phyloP scores from a whole-genome alignment of 73 alveolate species.

The Chromera velia region DNA sequence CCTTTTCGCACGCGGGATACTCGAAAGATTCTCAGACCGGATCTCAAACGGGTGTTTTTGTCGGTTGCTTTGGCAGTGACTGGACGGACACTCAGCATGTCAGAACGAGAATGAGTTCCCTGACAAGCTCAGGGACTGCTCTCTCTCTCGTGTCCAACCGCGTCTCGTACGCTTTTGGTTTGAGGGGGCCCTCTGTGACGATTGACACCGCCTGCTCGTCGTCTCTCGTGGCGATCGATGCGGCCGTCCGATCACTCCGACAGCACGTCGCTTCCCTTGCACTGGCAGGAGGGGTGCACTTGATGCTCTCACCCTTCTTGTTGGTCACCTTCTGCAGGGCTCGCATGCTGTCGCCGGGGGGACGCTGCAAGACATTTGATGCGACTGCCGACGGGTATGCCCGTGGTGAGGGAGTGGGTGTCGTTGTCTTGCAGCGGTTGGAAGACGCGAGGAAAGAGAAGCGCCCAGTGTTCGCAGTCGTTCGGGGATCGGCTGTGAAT shows the following conservation, averaged over 20 bases:
- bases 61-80: background rate
- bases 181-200: background rate
- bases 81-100: background rate
- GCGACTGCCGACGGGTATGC: slow-evolving; percentile 12
- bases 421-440: background rate
- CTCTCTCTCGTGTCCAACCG: background rate
- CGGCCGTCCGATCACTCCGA: background rate
- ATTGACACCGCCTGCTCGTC: background rate
- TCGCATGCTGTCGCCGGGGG: background rate
- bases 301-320: background rate
- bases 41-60: background rate
- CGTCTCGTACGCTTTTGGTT: background rate
- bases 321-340: background rate
- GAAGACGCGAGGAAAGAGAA: no score
- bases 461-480: background rate
- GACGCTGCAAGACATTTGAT: slow-evolving; percentile 22
- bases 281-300: background rate
- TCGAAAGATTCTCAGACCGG: background rate
- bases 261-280: background rate
- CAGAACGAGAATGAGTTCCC: background rate
- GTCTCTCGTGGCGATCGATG: background rate
- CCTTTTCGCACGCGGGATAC: slow-evolving; percentile 27
- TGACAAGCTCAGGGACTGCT: background rate
- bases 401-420: slow-evolving; percentile 12
- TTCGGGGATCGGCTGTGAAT: slow-evolving; percentile 4